Evolutionary conservation across 163 green algal genomes (phyloP).

Genomic region (Volvox carteri): DNA sequence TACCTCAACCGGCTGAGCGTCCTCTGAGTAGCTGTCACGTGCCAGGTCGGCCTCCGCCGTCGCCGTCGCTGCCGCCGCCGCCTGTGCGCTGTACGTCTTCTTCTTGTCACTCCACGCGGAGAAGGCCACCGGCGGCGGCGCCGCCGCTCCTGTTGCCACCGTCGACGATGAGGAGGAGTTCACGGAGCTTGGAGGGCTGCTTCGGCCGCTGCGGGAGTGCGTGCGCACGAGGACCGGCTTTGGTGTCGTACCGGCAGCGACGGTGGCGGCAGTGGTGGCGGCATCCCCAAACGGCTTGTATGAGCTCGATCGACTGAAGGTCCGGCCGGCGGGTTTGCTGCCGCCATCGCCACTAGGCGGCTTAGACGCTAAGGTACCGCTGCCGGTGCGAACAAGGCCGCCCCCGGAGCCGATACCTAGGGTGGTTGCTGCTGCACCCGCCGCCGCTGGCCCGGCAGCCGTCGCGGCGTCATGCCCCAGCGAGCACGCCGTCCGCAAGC

Average conservation of each 20-base stretch:
- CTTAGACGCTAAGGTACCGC: no score
- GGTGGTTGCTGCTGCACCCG: not conserved
- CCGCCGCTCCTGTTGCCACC: not conserved
- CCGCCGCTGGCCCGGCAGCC: not conserved
- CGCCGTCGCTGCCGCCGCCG: not conserved
- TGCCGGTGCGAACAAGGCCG: not conserved
- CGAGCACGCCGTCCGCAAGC: not conserved
- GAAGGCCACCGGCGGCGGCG: not conserved
- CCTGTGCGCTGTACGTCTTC: not conserved
- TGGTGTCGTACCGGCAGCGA: no score
- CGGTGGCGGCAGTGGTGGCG: not conserved
- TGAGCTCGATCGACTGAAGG: not conserved
- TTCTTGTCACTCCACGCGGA: not conserved
- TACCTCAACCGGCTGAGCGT: not conserved
- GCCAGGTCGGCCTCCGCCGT: not conserved
- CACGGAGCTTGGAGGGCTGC: not conserved
- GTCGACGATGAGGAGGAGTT: not conserved
- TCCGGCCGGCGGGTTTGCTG: not conserved
- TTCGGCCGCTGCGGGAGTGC: not conserved
- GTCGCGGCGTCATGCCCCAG: not conserved
- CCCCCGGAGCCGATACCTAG: not conserved
- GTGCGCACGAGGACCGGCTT: not conserved
- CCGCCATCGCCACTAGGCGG: no score
- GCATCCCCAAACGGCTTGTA: not conserved
- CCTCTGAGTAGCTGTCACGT: slow-evolving; percentile 10